Conservation (phyloP, 371 early-diverging fungal genomes). For the Mucor ambiguus region DNA sequence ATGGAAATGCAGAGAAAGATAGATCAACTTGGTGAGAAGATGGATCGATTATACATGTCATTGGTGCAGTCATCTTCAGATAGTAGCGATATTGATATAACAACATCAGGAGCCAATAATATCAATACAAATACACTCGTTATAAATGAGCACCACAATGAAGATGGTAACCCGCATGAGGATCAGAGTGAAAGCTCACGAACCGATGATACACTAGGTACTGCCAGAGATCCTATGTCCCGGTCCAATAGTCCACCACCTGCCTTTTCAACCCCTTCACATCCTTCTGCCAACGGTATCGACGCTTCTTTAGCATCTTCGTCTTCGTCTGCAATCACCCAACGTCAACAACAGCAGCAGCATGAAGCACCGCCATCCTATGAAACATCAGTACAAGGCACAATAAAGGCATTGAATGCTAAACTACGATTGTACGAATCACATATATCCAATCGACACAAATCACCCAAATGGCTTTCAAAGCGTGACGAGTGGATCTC, state of each 20-base stretch:
- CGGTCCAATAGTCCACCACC: conserved; percentile 35
- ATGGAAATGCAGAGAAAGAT: conserved; percentile 33
- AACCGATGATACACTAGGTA: not conserved
- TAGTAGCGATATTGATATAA: not conserved
- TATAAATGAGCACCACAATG: not conserved
- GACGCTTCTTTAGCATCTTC: conserved; percentile 4
- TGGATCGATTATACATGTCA: conserved; percentile 13
- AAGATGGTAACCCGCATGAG: not conserved
- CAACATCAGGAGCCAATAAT: not conserved
- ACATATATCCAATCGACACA: conserved; percentile 48
- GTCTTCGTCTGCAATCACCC: not conserved
- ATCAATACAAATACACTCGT: not conserved
- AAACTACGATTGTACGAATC: conserved; percentile 41
- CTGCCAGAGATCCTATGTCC: not conserved
- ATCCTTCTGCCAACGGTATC: not conserved
- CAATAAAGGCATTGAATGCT: conserved; percentile 37
- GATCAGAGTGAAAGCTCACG: not conserved
- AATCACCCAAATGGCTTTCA: conserved; percentile 51
- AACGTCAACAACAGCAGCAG: not conserved
- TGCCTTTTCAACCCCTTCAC: conserved; percentile 24
- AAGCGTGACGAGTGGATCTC: conserved; percentile 40
- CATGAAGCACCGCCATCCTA: conserved; percentile 49
- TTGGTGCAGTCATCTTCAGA: not conserved
- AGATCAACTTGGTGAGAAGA: conserved; percentile 30
- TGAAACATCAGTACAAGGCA: conserved; percentile 50